phyloP scores from a whole-genome alignment of 257 asterid genomes.

The Nicotiana attenuata region DNA sequence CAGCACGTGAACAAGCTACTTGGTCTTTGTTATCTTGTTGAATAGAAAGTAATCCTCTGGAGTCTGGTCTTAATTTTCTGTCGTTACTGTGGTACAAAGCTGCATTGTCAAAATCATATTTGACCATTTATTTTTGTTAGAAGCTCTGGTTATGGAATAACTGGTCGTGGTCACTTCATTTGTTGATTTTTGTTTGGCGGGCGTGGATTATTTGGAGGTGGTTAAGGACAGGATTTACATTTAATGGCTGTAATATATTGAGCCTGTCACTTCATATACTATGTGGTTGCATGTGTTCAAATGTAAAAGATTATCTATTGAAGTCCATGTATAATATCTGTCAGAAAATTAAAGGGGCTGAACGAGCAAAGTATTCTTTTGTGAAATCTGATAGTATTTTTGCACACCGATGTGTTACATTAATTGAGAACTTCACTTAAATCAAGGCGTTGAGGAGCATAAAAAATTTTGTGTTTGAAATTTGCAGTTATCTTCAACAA shows the following conservation, averaged over 20 bases:
- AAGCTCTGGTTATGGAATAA: neutral
- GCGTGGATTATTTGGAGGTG: neutral
- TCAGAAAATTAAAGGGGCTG: neutral
- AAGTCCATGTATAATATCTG: neutral
- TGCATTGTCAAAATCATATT: neutral
- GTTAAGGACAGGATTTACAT: neutral
- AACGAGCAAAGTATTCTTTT: neutral
- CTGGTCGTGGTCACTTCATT: neutral
- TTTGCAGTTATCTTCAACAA: constrained; percentile 78
- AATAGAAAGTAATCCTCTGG: neutral
- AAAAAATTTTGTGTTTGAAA: neutral
- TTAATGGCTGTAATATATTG: neutral
- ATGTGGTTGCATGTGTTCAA: neutral
- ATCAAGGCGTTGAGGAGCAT: neutral
- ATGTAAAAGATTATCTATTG: neutral
- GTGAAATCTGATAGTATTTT: neutral
- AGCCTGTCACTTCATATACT: neutral
- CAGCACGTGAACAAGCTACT: neutral
- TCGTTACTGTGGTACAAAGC: neutral
- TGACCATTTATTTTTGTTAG: neutral
- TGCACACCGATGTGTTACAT: neutral
- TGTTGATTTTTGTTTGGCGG: neutral
- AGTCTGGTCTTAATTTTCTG: neutral
- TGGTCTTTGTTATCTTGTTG: neutral
- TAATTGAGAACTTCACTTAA: neutral